Conservation (phyloP, 495 filamentous ascomycete genomes). For the Hypoxylon fragiforme region DNA sequence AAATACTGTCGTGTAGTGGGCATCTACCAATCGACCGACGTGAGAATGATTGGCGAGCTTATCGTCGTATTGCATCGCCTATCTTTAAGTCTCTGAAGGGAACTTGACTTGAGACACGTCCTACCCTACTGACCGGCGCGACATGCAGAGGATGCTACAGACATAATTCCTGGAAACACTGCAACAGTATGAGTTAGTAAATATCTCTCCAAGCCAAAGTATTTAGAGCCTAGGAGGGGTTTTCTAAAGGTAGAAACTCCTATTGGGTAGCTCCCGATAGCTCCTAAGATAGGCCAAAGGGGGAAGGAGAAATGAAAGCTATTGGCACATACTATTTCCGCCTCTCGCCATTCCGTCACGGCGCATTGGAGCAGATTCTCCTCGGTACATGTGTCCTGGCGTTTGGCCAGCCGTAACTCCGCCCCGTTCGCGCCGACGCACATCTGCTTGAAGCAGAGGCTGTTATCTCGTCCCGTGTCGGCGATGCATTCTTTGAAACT, state of each 20-base stretch:
- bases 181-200: too few relatives aligned
- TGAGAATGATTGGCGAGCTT: not conserved
- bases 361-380: constrained; percentile 29
- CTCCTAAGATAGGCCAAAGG: too few relatives aligned
- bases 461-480: constrained; percentile 30
- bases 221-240: too few relatives aligned
- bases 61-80: not conserved
- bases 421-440: constrained; percentile 6
- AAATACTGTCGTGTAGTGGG: too few relatives aligned
- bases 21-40: too few relatives aligned
- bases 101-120: not conserved
- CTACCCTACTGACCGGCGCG: not conserved
- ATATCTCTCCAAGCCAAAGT: too few relatives aligned
- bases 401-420: constrained; percentile 7
- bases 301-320: too few relatives aligned
- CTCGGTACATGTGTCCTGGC: constrained; percentile 31
- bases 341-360: constrained; percentile 28
- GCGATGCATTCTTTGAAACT: constrained; percentile 22
- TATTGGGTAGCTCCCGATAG: too few relatives aligned
- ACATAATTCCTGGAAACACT: constrained; percentile 33
- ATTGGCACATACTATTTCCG: too few relatives aligned
- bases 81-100: not conserved
- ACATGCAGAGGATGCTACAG: constrained; percentile 7
- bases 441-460: constrained; percentile 28
- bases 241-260: too few relatives aligned